A percentile compares a stretch with the other conserved stretches of the same genome.
Conservation (phyloP, 345 rosid species). For the Lepidium africanum region DNA sequence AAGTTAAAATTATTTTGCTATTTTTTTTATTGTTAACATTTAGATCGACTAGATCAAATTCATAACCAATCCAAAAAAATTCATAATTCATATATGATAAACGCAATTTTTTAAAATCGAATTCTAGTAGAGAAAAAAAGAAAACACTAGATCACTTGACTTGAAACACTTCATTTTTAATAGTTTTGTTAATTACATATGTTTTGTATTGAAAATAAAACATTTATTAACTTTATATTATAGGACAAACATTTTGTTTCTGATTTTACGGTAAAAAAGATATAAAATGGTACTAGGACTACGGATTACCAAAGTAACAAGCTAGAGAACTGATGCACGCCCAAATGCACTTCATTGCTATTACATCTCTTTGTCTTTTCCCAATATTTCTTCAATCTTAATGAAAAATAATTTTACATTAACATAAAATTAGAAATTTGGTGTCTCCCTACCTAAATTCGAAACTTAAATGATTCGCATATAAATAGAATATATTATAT, state of each 20-base stretch:
- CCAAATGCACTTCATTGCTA: not conserved
- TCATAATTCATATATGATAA: too few relatives aligned
- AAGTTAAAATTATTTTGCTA: too few relatives aligned
- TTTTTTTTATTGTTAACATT: too few relatives aligned
- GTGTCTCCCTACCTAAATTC: not conserved
- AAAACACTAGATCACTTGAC: too few relatives aligned
- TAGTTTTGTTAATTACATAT: too few relatives aligned
- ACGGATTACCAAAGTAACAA: not conserved
- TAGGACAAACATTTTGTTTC: not conserved
- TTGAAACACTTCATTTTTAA: too few relatives aligned
- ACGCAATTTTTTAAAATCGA: too few relatives aligned
- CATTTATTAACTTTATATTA: too few relatives aligned
- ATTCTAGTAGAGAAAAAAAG: too few relatives aligned
- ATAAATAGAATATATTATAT: not conserved
- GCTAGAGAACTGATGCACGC: slow-evolving; percentile 1
- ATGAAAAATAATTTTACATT: not conserved
- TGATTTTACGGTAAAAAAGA: not conserved
- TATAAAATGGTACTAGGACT: not conserved
- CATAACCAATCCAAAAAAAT: too few relatives aligned
- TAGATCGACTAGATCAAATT: too few relatives aligned
- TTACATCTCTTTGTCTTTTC: not conserved
- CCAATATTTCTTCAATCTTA: not conserved
- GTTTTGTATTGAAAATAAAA: too few relatives aligned
- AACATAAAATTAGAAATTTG: not conserved
- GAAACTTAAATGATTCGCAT: not conserved